Evolutionary conservation across 1,284 basidiomycete genomes (phyloP), one percentile per base, ranked within the genome.

Genomic region (Ganoderma boninense): DNA sequence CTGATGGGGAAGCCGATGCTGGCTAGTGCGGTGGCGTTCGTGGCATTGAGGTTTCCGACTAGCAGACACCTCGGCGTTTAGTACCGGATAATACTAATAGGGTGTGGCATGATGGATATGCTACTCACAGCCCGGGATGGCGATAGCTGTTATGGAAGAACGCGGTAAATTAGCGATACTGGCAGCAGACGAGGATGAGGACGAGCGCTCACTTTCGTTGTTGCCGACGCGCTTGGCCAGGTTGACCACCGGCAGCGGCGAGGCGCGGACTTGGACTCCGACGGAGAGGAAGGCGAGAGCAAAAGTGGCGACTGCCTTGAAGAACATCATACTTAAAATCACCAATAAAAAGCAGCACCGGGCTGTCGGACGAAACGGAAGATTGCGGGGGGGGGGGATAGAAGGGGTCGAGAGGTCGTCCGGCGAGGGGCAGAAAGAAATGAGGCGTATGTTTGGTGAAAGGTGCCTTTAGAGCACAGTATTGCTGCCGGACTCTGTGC

Each of bases 31-130:
- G 66, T 62, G 13, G 62, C 54, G 54, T 63, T 57, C 32, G 66
- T 68, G 32, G 62, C 66, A 52, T 68, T 68, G 40, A 68, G n/a
- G 42, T 63, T 57, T 14, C 66, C 66, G 52, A 68, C 66, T 68
- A 40, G 2, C 38, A 38, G 35, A 1, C 54, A 2, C 29, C 29
- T 32, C 43, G 42, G 60, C 44, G 44, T 66, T 32, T 32, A 32
- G 29, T 32, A 32, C 29, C 16, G 52, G 32, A 38, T 4, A 18
- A 32, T 4, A 38, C 1, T n/a, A n/a, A n/a, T n/a, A 35, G 32
- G 11, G 18, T 18, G 18, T 10, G 20, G 11, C 20, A 8, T 18
- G 20, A 38, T 6, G 13, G 2, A 32, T 2, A 2, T 32, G 57
- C 6, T 2, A 52, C 62, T 63, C 11, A 64, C 63, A 64, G 8